phyloP scores from a whole-genome alignment of 345 rosid species.

The Citrus glauca region DNA sequence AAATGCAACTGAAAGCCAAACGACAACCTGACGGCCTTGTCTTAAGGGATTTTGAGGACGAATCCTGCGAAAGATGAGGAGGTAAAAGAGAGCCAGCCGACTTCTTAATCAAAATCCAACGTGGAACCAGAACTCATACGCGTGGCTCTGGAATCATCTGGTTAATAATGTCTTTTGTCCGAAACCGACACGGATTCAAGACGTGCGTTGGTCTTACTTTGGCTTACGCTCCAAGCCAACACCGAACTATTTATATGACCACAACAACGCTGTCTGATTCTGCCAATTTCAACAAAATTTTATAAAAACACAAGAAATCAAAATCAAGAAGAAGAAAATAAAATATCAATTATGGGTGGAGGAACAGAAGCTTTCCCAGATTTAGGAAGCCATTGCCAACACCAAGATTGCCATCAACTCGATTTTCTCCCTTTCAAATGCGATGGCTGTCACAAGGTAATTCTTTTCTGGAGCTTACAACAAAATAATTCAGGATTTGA shows the following conservation, averaged over 20 bases:
- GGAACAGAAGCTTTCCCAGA: constrained; percentile 93
- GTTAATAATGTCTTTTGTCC: background rate
- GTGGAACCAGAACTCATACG: background rate
- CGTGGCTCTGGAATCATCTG: background rate
- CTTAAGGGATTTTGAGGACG: no score
- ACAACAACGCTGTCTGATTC: background rate
- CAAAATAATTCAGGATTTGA: background rate
- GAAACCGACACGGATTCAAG: background rate
- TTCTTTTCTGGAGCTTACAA: background rate
- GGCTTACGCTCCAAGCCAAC: constrained; percentile 47
- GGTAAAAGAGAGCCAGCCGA: background rate
- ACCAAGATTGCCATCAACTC: constrained; percentile 64
- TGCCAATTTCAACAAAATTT: background rate
- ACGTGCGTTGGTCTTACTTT: background rate
- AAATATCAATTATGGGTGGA: constrained; percentile 36
- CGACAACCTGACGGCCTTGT: no score
- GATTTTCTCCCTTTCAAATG: constrained; percentile 87
- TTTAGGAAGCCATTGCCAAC: constrained; percentile 73
- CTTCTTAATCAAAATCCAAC: background rate
- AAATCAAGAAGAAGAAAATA: background rate
- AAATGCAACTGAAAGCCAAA: no score
- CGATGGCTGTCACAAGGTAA: constrained; percentile 62
- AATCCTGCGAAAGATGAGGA: no score
- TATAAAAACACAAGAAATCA: background rate
- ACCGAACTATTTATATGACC: constrained; percentile 10